Evolutionary conservation across 2,329 filamentous ascomycete genomes (phyloP).

Genomic region (Tympanopsis confertula): DNA sequence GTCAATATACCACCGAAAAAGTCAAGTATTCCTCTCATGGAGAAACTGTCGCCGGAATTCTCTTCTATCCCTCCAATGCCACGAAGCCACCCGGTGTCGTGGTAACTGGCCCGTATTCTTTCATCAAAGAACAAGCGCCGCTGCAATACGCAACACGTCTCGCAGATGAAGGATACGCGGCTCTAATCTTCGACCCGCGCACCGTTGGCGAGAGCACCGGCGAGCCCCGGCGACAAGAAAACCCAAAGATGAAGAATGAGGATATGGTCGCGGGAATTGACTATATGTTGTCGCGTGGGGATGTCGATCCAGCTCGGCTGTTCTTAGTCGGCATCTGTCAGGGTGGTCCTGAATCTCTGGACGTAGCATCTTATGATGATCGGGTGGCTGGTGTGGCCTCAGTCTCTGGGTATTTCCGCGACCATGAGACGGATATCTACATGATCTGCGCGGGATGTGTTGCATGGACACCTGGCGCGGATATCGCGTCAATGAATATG

Average conservation of each 20-base stretch:
- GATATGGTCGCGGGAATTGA: slow-evolving; percentile 14
- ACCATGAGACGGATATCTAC: slow-evolving; percentile 15
- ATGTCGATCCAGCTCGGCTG: slow-evolving; percentile 11
- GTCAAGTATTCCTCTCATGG: slow-evolving; percentile 13
- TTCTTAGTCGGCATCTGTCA: slow-evolving; percentile 16
- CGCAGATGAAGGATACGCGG: slow-evolving; percentile 16
- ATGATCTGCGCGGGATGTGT: slow-evolving; percentile 17
- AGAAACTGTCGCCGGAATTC: slow-evolving; percentile 9
- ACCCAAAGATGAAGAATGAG: slow-evolving; percentile 17
- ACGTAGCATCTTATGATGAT: slow-evolving; percentile 15
- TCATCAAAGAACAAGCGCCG: slow-evolving; percentile 16
- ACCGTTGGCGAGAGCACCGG: slow-evolving; percentile 17
- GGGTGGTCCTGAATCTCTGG: slow-evolving; percentile 14
- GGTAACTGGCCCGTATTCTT: slow-evolving; percentile 12
- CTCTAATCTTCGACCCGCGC: slow-evolving; percentile 16
- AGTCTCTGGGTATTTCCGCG: slow-evolving; percentile 13
- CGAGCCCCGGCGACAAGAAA: slow-evolving; percentile 13
- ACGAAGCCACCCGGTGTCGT: slow-evolving; percentile 15
- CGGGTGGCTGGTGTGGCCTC: slow-evolving; percentile 10
- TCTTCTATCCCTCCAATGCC: slow-evolving; percentile 10
- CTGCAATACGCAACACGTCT: slow-evolving; percentile 16
- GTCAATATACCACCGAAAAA: slow-evolving; percentile 13
- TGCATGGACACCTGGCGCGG: slow-evolving; percentile 9
- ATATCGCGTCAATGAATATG: slow-evolving; percentile 12
- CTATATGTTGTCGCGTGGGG: slow-evolving; percentile 12